Evolutionary conservation across 208 protist species (phyloP), one percentile per base, ranked within the genome.

Genomic region (Wallacemonas rigidus): DNA sequence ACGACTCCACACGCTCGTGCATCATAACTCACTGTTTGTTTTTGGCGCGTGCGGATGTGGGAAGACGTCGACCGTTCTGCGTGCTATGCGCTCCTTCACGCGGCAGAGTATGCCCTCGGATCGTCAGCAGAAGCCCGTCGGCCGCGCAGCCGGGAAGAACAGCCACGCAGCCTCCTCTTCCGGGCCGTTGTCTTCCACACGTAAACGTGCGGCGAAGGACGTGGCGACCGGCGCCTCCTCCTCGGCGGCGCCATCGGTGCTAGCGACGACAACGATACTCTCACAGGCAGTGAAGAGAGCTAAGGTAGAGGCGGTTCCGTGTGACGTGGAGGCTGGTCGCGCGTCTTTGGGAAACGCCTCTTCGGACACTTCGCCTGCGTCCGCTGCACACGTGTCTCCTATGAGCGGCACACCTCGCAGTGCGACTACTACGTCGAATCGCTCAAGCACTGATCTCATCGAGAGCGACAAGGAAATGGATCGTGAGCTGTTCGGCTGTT

Each of bases 1-100:
- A 36, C 81, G 86, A 0, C 68, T 86, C 48, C 47, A 61, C 17
- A 67, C 71, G 47, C 14, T 65, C 12, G 50, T 74, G n/a, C 75
- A 61, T 41, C 35, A 72, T 55, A 86, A 75, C 77, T 80, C 84
- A 0, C 79, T 95, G 3, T 95, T 95, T 71, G 85, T 95, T 1
- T 95, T 87, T 74, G 90, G 90, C n/a, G 87, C 83, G 17, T 95
- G 90, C 65, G 90, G 90, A 2, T 93, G 87, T 58, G 90, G 90
- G 17, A 95, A 95, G 75, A 95, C 90, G 0, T 90, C 87, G 43
- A 91, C 90, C 1, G 79, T 92, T 48, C 80, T 92, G 55, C 87
- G 90, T 26, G 87, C 83, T 11, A 68, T 92, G 74, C 87, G 90
- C 8, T 76, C 84, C 17, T 80, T 91, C 56, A 82, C 79, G 7